Evolutionary conservation across 257 asterid genomes (phyloP).

Genomic region (Nicotiana tabacum): DNA sequence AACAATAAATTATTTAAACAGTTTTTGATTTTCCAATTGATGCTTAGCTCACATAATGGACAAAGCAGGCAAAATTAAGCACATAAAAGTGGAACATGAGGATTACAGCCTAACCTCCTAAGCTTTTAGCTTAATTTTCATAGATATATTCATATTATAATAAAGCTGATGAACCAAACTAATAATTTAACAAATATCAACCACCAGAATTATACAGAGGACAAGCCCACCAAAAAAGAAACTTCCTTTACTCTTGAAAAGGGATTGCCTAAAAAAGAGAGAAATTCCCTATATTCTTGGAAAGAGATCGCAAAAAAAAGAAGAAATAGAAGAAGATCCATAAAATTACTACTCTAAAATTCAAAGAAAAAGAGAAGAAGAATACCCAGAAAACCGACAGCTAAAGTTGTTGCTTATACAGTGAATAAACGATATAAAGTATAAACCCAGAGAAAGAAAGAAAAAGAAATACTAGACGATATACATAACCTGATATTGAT

Average conservation of each 20-base stretch:
- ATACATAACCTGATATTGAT: background rate
- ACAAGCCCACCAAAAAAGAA: background rate
- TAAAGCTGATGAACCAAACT: background rate
- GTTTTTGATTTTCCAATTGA: background rate
- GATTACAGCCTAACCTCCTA: background rate
- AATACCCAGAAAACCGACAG: background rate
- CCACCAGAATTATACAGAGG: background rate
- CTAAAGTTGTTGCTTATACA: background rate
- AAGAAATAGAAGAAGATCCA: background rate
- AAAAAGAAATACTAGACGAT: background rate
- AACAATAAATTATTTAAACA: background rate
- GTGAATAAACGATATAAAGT: background rate
- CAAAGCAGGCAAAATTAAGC: background rate
- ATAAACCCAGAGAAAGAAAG: background rate
- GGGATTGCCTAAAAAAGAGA: background rate
- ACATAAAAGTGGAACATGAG: background rate
- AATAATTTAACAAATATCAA: background rate
- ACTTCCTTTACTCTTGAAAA: background rate
- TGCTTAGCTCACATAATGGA: background rate
- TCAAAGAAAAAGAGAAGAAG: background rate
- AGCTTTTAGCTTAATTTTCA: background rate
- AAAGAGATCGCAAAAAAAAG: background rate
- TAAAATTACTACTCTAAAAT: background rate
- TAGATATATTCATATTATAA: background rate
- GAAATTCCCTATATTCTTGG: background rate